Conservation (phyloP, 495 filamentous ascomycete species). For the Penicillium daleae region DNA sequence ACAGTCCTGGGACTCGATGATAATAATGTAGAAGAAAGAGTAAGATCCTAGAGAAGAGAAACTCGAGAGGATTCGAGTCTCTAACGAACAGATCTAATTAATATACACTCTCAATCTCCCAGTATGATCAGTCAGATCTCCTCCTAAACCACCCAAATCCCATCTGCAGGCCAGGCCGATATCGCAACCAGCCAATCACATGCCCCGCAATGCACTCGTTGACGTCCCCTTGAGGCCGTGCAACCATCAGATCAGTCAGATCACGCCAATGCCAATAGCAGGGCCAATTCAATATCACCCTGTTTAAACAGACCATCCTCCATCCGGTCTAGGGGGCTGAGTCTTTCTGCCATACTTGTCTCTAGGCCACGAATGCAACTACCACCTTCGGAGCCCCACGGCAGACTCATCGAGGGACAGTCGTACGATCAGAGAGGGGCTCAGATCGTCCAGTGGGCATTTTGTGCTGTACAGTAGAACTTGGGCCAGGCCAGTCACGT, state of each 20-base stretch:
- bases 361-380: not conserved
- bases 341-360: not conserved
- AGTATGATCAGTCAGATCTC: slow-evolving; percentile 6
- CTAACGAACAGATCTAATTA: too few relatives aligned
- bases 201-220: not conserved
- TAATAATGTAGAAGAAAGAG: too few relatives aligned
- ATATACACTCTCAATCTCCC: not conserved
- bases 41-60: not conserved
- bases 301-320: not conserved
- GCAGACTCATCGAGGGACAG: not conserved
- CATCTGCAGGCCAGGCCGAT: not conserved
- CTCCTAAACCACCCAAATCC: not conserved
- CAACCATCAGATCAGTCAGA: slow-evolving; percentile 4
- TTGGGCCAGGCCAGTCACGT: not conserved
- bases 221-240: not conserved
- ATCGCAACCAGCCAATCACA: slow-evolving; percentile 2
- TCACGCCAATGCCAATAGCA: not conserved
- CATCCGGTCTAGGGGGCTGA: not conserved
- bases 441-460: not conserved
- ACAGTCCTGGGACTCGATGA: not conserved
- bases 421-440: not conserved
- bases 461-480: too few relatives aligned
- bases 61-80: too few relatives aligned
- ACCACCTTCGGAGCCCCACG: not conserved
- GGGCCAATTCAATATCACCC: not conserved